These are phyloP conservation scores for Earliella scabrosa DNA, from an alignment of 1,284 basidiomycete species.

Conservation along the genomic window DNA sequence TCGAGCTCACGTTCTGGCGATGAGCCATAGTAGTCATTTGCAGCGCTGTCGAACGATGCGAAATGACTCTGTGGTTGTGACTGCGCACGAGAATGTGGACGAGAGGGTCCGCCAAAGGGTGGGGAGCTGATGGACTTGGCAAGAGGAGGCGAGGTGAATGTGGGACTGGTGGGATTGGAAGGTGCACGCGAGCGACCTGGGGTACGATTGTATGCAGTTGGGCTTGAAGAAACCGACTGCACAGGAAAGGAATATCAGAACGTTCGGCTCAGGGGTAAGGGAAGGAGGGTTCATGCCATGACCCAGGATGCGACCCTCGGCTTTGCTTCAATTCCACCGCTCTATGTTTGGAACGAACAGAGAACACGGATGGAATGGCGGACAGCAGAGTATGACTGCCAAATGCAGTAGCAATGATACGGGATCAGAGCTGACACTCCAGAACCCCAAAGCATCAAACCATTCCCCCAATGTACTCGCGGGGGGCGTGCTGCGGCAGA, in stretches of 20 bases:
- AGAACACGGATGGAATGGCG: too few relatives aligned
- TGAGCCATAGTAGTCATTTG: slow-evolving; percentile 38
- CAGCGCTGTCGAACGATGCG: slow-evolving; percentile 28
- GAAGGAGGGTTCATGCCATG: not conserved
- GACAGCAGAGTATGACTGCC: too few relatives aligned
- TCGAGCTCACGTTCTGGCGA: slow-evolving; percentile 29
- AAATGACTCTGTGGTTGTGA: slow-evolving; percentile 47
- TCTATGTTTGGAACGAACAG: too few relatives aligned
- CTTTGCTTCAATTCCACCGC: too few relatives aligned
- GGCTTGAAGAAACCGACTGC: slow-evolving; percentile 18
- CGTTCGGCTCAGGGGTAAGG: not conserved
- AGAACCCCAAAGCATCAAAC: not conserved
- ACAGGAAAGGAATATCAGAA: not conserved
- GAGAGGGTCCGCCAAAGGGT: slow-evolving; percentile 46
- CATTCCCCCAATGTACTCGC: not conserved
- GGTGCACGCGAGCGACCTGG: slow-evolving; percentile 58
- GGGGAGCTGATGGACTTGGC: slow-evolving; percentile 43
- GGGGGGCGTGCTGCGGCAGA: not conserved
- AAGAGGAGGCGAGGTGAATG: slow-evolving; percentile 38
- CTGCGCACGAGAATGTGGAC: slow-evolving; percentile 64
- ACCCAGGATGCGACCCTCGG: too few relatives aligned
- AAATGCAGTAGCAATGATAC: too few relatives aligned
- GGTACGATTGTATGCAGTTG: slow-evolving; percentile 46
- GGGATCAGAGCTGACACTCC: not conserved
- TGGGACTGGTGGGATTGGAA: slow-evolving; percentile 68